These are phyloP conservation scores for Verticillium longisporum DNA, from an alignment of 2,329 filamentous ascomycete species.

Conservation along the genomic window DNA sequence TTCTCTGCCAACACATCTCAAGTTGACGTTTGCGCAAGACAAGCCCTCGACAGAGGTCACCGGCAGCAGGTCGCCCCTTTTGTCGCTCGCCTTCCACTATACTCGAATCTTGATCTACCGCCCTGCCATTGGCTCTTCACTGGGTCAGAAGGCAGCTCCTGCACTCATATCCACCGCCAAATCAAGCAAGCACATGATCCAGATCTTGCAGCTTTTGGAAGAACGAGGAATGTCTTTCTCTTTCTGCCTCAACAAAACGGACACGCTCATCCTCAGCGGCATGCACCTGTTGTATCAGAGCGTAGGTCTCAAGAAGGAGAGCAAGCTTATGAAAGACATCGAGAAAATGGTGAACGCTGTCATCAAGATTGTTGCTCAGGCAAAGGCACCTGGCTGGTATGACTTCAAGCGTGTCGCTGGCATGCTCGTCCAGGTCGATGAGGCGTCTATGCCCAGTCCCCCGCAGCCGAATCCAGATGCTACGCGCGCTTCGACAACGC, in stretches of 20 bases:
- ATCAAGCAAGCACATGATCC: conserved; percentile 85
- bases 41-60: conserved; percentile 92
- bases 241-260: conserved; percentile 82
- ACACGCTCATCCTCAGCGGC: conserved; percentile 73
- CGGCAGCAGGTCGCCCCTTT: conserved; percentile 79
- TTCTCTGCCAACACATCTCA: conserved; percentile 71
- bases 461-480: conserved; percentile 16
- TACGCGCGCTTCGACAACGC: conserved; percentile 23
- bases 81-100: conserved; percentile 87
- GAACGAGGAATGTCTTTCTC: conserved; percentile 87
- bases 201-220: conserved; percentile 82
- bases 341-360: conserved; percentile 68
- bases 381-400: conserved; percentile 43
- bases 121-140: conserved; percentile 75
- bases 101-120: conserved; percentile 82
- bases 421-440: conserved; percentile 39
- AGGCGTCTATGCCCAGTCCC: conserved; percentile 28
- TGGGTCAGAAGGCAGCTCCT: conserved; percentile 67
- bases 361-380: conserved; percentile 47
- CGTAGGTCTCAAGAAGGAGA: conserved; percentile 72
- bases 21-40: conserved; percentile 82
- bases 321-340: conserved; percentile 79
- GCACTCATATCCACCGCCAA: conserved; percentile 73
- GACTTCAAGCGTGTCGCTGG: conserved; percentile 50
- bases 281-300: conserved; percentile 82